Percentiles rank a stretch among this genome's conserved stretches.
Conservation (phyloP, 2,329 filamentous ascomycete species). For the Purpureocillium takamizusanense region DNA sequence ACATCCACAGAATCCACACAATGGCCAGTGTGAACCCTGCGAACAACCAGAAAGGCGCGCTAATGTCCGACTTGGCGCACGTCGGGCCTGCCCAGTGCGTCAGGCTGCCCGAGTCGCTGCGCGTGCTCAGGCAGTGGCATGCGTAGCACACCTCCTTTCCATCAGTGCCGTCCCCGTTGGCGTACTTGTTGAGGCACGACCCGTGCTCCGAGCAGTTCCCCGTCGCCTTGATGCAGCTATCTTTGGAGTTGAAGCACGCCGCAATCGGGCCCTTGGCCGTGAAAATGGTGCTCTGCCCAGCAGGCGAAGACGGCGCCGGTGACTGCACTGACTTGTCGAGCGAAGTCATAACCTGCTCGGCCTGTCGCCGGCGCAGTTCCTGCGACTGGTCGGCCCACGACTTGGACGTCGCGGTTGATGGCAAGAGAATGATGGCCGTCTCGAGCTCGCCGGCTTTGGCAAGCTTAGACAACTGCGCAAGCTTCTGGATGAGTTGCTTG, state of each 20-base stretch:
- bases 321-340: slow-evolving; percentile 18
- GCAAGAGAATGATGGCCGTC: slow-evolving; percentile 46
- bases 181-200: slow-evolving; percentile 60
- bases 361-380: slow-evolving; percentile 38
- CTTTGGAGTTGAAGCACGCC: slow-evolving; percentile 64
- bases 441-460: slow-evolving; percentile 43
- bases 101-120: slow-evolving; percentile 47
- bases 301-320: slow-evolving; percentile 14
- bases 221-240: slow-evolving; percentile 61
- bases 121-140: slow-evolving; percentile 63
- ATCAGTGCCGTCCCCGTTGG: slow-evolving; percentile 27
- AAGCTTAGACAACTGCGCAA: slow-evolving; percentile 35
- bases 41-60: slow-evolving; percentile 82
- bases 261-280: slow-evolving; percentile 43
- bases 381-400: slow-evolving; percentile 30
- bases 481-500: slow-evolving; percentile 30
- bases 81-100: slow-evolving; percentile 75
- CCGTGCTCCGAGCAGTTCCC: slow-evolving; percentile 79
- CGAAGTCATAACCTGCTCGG: slow-evolving; percentile 36
- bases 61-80: slow-evolving; percentile 89
- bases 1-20: slow-evolving; percentile 57
- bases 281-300: slow-evolving; percentile 19
- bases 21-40: slow-evolving; percentile 64
- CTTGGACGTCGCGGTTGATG: slow-evolving; percentile 30
- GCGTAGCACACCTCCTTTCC: slow-evolving; percentile 55